phyloP scores from a whole-genome alignment of 768 basidiomycete species.

The Amanita thiersii region DNA sequence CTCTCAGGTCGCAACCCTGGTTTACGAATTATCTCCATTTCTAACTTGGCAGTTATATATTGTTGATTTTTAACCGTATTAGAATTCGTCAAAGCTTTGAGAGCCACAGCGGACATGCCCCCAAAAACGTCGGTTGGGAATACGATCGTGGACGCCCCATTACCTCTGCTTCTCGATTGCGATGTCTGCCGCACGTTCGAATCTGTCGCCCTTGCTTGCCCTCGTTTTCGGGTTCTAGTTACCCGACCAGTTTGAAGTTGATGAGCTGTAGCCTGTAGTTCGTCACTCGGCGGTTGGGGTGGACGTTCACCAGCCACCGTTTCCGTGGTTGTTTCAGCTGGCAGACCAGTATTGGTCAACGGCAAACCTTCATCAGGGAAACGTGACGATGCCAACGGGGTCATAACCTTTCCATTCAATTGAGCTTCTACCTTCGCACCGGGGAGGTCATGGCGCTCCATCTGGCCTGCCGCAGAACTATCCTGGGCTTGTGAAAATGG shows the following conservation, averaged over 20 bases:
- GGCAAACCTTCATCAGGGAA: too few species aligned
- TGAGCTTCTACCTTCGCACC: too few species aligned
- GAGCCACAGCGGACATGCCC: conserved; percentile 60
- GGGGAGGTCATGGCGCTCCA: too few species aligned
- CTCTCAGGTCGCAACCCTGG: conserved; percentile 70
- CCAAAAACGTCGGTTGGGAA: conserved; percentile 37
- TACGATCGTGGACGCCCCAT: conserved; percentile 20
- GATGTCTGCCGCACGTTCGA: conserved; percentile 20
- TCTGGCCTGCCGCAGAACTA: too few species aligned
- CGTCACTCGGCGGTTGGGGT: too few species aligned
- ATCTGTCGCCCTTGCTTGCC: conserved; percentile 25
- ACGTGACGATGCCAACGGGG: too few species aligned
- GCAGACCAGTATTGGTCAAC: too few species aligned
- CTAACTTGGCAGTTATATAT: conserved; percentile 49
- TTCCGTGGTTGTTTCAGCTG: too few species aligned
- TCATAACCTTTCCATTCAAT: too few species aligned
- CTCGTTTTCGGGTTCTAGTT: conserved; percentile 38
- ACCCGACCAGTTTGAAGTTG: conserved; percentile 31
- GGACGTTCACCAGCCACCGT: too few species aligned
- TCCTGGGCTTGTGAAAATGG: too few species aligned
- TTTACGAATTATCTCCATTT: conserved; percentile 64
- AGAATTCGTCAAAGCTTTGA: conserved; percentile 61
- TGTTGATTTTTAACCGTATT: conserved; percentile 72
- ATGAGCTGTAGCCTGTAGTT: too few species aligned
- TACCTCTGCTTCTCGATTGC: conserved; percentile 36